Base-by-base conservation (phyloP, 495 filamentous ascomycete genomes). In the Xylaria nigripes region DNA sequence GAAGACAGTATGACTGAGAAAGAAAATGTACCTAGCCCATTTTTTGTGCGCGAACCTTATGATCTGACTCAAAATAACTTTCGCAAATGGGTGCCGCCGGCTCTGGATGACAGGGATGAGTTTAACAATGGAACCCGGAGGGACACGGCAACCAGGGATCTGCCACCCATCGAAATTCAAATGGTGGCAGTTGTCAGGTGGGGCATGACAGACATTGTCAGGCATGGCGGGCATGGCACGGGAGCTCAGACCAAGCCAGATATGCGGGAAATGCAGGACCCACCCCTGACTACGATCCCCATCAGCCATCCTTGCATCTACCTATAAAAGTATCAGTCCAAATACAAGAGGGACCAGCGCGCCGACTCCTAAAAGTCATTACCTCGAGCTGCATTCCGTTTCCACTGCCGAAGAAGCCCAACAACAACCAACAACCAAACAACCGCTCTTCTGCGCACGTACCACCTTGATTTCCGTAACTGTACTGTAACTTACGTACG, bases 241-340 rank as follows among this genome's bases (percentile, higher is more conserved):
- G 48, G 42, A 50, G 50, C 56, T 48, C 27, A 43, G 50, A 41
- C 56, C 56, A 58, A n/a, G 38, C 16, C 4, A 25, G 25, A 30
- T 43, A 22, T 19, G 25, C 43, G 55, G 24, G 47, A 55, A 53
- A 55, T 44, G 36, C 36, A 54, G n/a, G 48, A 21, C 38, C 43
- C 50, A 55, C 41, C 34, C 45, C 46, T 38, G 45, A 6, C 45
- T 16, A 19, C 27, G 46, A 36, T 48, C 54, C 54, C 54, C 54
- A 57, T 51, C 48, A 46, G 46, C 48, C 54, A 51, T 51, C 54
- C 54, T 57, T 50, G 54, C 54, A 51, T 19, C 47, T 51, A 57
- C 54, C 54, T 57, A 57, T 57, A 57, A 57, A 57, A 57, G 54
- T 57, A 57, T 57, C 54, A 57, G 27, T 57, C 54, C 54, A 57